Evolutionary conservation across 2,329 filamentous ascomycete genomes (phyloP), one percentile per base, ranked within the genome.

Genomic region (Myriangium duriaei): DNA sequence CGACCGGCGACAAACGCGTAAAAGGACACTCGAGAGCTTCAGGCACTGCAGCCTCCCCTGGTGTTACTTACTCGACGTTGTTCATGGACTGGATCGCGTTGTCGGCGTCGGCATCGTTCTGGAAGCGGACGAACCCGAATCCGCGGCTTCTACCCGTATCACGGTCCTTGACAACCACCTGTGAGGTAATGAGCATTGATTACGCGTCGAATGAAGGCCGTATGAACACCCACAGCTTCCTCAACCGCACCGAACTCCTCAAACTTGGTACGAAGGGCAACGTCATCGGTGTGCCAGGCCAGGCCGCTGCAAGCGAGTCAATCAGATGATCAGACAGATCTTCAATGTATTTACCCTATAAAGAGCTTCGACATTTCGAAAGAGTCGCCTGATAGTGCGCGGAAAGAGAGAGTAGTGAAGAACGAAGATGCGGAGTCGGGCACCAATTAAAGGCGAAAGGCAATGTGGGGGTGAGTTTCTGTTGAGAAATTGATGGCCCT

Each of bases 91-190:
- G 61, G 58, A 88, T 88, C 30, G 84, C 84, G 48, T 71, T 71
- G 54, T 86, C 76, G 45, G 84, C 83, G 60, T 87, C 81, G 32
- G 68, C 63, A 47, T 87, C 83, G 47, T 76, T 75, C 36, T 74
- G 65, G 64, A 88, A 98, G 51, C 87, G 82, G 47, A 98, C 88
- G 61, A 96, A 96, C 33, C 91, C 91, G 60, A 96, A 98, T 44
- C 91, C 91, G 61, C 91, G 84, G 71, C 87, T 95, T 61, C 88
- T 85, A 53, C 85, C 83, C 55, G 88, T 95, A 58, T 96, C 88
- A 55, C 87, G 84, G 62, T 98, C 88, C 68, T 94, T 96, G 54
- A 96, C 87, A 50, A 98, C 88, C 46, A 94, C 83, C 88, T 96
- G 55, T 9, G 34, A n/a, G n/a, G n/a, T n/a, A 26, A n/a, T 26